Base-by-base conservation (phyloP, 2,329 filamentous ascomycete species). In the Monilinia polystroma region DNA sequence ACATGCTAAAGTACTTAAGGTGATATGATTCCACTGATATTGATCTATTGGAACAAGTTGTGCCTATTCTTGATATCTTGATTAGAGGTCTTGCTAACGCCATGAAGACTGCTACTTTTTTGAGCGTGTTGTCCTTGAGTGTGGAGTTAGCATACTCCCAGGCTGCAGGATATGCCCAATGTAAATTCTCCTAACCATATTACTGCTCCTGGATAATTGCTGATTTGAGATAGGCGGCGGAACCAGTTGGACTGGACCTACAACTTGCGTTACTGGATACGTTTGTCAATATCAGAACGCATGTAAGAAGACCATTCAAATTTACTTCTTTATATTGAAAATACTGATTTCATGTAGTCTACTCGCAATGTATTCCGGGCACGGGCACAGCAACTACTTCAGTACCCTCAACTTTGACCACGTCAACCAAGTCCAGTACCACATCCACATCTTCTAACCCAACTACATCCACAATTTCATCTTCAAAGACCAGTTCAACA, bases 291-390 rank as follows among this genome's bases (percentile, higher is more conserved):
- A 35, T 41, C 57, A 59, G 35, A 68, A 68, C 51, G 2, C 18
- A 20, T 68, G 67, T 68, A 56, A 68, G 63, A 51, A 11, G 8
- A 11, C 11, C 45, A 29, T 32, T 8, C 8, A n/a, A 11, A 6
- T 23, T 11, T 52, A 8, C 14, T 20, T 43, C n/a, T 18, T 14
- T 4, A 26, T 29, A 18, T 35, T 29, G 35, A 26, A 49, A 18
- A 65, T 32, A 55, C 52, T 60, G 2, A 64, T 7, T 16, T 65
- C 35, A 2, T 51, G 26, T 65, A 68, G 67, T 23, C 32, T 68
- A 67, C 41, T 68, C 59, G 20, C 67, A 68, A 56, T 68, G 67
- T 60, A 4, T 68, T 52, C 67, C 60, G 32, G 60, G 67, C 4
- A 65, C 65, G 20, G 23, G 47, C 23, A 62, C 38, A 14, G 12